Base-by-base conservation (phyloP, 179 eudicot species). In the Heliamphora pulchella region DNA sequence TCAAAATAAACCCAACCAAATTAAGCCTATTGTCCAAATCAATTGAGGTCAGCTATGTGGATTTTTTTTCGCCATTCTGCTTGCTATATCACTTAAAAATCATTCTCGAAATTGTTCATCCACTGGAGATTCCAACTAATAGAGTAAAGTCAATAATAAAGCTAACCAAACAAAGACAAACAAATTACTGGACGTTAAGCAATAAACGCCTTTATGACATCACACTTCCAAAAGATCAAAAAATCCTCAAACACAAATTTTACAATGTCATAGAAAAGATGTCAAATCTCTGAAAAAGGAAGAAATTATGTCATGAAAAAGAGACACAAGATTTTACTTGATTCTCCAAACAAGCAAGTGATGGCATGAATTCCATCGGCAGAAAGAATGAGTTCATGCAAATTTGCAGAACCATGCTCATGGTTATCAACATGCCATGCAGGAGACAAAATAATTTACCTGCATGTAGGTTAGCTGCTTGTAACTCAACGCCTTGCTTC, bases 391-490 rank as follows among this genome's bases (percentile, higher is more conserved):
- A 41, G 64, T 43, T 7, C 53, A 72, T 51, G 41, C 46, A 31
- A 22, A 61, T 53, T n/a, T 50, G 50, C 57, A 7, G 17, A 65
- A 82, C 39, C 31, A 43, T 64, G 70, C 64, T 70, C 41, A 57
- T 55, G 5, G 47, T 62, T 58, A 81, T 47, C 75, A 81, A 18
- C 69, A 78, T 65, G 74, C 65, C 73, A 75, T 65, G 64, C 48
- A 51, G 53, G 48, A 63, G 22, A 73, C 44, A 7, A 58, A 76
- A 48, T 46, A 70, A 86, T 39, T 71, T 86, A 94, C 99, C 95
- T 96, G 99, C 98, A 96, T 90, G 87, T 92, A 92, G 51, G 91
- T 90, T 79, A 92, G 83, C 84, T 90, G 91, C 81, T 88, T 86
- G 85, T 85, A 94, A 77, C 91, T 90, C 83, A 93, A 83, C 57